Base-by-base conservation (phyloP, 345 rosid species). In the Eucalyptus dawsonii region DNA sequence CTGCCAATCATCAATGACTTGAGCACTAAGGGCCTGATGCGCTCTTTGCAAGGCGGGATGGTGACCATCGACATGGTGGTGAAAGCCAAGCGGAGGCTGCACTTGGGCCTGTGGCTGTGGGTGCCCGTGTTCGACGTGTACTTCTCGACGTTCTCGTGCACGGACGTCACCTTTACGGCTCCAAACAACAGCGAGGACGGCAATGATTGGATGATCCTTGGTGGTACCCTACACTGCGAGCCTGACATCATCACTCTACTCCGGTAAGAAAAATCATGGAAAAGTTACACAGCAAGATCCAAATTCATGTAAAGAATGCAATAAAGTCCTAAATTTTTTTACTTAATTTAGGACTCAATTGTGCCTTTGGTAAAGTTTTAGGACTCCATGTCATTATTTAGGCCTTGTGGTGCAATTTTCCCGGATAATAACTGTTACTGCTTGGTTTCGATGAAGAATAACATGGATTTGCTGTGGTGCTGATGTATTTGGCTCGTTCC, bases 291-390 rank as follows among this genome's bases (percentile, higher is more conserved):
- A 9, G 0, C 15, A 58, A 60, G 31, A 27, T 1, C 67, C 31
- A 60, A 27, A 6, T 60, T 27, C 31, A 27, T 9, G 31, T 6
- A 25, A 58, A 13, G 7, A 11, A 58, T 24, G 15, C 65, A 58
- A 2, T 24, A 0, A 58, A 24, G 7, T 58, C 65, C 2, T 10
- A 58, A 25, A 11, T 0, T 11, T 11, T 11, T 14, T 60, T 11
- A 11, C 14, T 60, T 60, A 12, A 11, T 11, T 19, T 24, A 12
- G 15, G 69, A 27, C 31, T 27, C 16, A 27, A 60, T 60, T 27
- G 14, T 0, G 53, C 53, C 17, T 50, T 50, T 50, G 53, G 7
- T 50, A 50, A 50, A 50, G 17, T 50, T 50, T 50, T 50, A 50
- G 7, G 53, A 50, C 53, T 50, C 3, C 53, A 14, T 2, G 53